Evolutionary conservation across 805 yeast genomes (phyloP).

Genomic region (Candida nanaspora): DNA sequence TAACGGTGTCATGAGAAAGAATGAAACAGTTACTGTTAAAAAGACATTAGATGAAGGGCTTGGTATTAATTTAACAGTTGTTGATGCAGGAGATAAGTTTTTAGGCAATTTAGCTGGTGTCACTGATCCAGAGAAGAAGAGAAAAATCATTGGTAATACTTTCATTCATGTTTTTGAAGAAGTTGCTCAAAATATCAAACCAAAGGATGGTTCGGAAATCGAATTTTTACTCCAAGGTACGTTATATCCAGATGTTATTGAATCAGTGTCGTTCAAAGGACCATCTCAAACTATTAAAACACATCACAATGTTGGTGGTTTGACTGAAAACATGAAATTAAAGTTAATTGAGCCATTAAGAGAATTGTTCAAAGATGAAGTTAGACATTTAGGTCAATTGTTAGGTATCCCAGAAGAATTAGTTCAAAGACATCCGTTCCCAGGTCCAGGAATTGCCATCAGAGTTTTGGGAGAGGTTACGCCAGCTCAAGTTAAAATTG

Average conservation of each 20-base stretch:
- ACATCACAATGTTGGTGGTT: constrained; percentile 98
- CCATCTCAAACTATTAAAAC: constrained; percentile 99
- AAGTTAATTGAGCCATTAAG: constrained; percentile 97
- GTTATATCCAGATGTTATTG: constrained; percentile 96
- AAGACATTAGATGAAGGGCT: constrained; percentile 86
- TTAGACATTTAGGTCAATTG: constrained; percentile 89
- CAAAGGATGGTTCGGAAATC: constrained; percentile 81
- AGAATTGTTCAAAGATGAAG: constrained; percentile 98
- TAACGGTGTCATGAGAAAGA: constrained; percentile 93
- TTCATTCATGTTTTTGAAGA: constrained; percentile 95
- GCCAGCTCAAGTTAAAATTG: constrained; percentile 86
- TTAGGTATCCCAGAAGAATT: constrained; percentile 94
- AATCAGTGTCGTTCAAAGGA: constrained; percentile 97
- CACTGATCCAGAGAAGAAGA: constrained; percentile 97
- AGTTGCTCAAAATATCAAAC: constrained; percentile 87
- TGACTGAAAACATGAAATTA: constrained; percentile 95
- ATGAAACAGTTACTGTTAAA: constrained; percentile 87
- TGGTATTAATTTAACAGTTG: constrained; percentile 90
- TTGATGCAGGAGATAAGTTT: constrained; percentile 91
- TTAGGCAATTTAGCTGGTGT: constrained; percentile 82
- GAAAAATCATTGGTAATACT: constrained; percentile 97
- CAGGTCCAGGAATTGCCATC: constrained; percentile 99
- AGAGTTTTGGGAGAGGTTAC: constrained; percentile 97
- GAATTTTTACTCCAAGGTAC: constrained; percentile 96
- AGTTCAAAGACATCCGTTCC: constrained; percentile 99